Percentiles rank a stretch among this genome's conserved stretches.
Conservation (phyloP, 2,329 filamentous ascomycete genomes). For the Stagonosporopsis rhizophila region DNA sequence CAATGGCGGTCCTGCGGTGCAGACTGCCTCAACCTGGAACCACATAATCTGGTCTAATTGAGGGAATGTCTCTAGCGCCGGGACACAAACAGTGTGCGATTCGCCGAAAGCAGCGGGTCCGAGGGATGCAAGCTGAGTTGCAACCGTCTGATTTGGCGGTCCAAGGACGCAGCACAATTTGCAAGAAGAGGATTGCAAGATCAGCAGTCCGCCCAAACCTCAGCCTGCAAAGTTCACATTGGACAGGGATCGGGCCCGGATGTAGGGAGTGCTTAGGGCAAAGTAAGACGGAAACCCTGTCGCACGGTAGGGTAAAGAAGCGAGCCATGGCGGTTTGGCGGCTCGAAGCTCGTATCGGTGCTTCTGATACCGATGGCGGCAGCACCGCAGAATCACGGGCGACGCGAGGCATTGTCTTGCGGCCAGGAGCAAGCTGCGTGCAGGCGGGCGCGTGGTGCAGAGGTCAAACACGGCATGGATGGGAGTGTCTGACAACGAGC, state of each 20-base stretch:
- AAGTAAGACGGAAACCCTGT: slow-evolving; percentile 40
- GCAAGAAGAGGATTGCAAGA: slow-evolving; percentile 43
- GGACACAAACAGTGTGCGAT: slow-evolving; percentile 29
- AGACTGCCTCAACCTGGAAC: slow-evolving; percentile 49
- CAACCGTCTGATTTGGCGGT: slow-evolving; percentile 39
- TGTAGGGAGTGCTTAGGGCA: slow-evolving; percentile 43
- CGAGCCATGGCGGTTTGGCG: slow-evolving; percentile 20
- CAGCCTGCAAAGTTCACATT: slow-evolving; percentile 45
- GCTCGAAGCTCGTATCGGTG: slow-evolving; percentile 41
- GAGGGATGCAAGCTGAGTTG: slow-evolving; percentile 31
- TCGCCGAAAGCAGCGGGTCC: slow-evolving; percentile 28
- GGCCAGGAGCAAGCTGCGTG: slow-evolving; percentile 21
- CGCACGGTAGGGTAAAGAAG: slow-evolving; percentile 27
- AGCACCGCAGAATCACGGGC: slow-evolving; percentile 32
- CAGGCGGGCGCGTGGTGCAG: slow-evolving; percentile 16
- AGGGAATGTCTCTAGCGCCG: slow-evolving; percentile 31
- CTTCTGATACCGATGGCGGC: slow-evolving; percentile 33
- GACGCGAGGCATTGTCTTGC: slow-evolving; percentile 21
- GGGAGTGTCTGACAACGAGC: slow-evolving; percentile 29
- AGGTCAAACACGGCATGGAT: slow-evolving; percentile 42
- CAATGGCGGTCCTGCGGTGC: slow-evolving; percentile 46
- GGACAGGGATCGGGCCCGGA: slow-evolving; percentile 48
- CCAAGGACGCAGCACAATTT: slow-evolving; percentile 41
- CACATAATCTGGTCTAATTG: slow-evolving; percentile 34
- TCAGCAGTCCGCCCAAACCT: slow-evolving; percentile 41